phyloP scores from a whole-genome alignment of 2,329 filamentous ascomycete species.

The Neonectria hederae region DNA sequence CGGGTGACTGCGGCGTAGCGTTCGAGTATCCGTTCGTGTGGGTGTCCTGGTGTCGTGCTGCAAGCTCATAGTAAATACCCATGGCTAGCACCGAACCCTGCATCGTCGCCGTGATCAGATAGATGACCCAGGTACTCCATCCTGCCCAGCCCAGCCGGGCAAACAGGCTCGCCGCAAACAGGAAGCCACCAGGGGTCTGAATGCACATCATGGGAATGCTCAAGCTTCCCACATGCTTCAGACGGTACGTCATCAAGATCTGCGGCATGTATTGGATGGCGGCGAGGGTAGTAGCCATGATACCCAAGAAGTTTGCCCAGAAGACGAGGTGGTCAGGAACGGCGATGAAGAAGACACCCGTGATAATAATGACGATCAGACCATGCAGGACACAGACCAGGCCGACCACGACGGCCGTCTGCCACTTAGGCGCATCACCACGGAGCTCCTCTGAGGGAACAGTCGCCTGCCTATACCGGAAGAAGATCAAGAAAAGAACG shows the following conservation, averaged over 20 bases:
- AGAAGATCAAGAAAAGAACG: slow-evolving; percentile 93
- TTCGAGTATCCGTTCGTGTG: slow-evolving; percentile 36
- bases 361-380: slow-evolving; percentile 74
- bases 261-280: slow-evolving; percentile 94
- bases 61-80: slow-evolving; percentile 79
- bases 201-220: slow-evolving; percentile 99
- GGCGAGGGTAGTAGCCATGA: slow-evolving; percentile 81
- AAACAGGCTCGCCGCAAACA: slow-evolving; percentile 88
- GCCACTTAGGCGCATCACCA: slow-evolving; percentile 72
- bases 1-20: slow-evolving; percentile 42
- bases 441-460: slow-evolving; percentile 60
- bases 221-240: slow-evolving; percentile 88
- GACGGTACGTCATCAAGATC: slow-evolving; percentile 87
- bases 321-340: slow-evolving; percentile 70
- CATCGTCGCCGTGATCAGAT: slow-evolving; percentile 84
- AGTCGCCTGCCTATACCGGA: slow-evolving; percentile 71
- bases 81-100: slow-evolving; percentile 84
- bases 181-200: slow-evolving; percentile 89
- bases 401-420: slow-evolving; percentile 81
- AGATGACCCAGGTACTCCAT: slow-evolving; percentile 97
- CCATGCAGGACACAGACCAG: slow-evolving; percentile 78
- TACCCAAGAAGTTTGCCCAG: slow-evolving; percentile 88
- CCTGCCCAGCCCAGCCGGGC: slow-evolving; percentile 80
- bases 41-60: slow-evolving; percentile 48
- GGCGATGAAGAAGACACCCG: slow-evolving; percentile 72